These are phyloP conservation scores for Cruciata laevipes DNA, from an alignment of 257 asterid genomes.

Conservation along the genomic window DNA sequence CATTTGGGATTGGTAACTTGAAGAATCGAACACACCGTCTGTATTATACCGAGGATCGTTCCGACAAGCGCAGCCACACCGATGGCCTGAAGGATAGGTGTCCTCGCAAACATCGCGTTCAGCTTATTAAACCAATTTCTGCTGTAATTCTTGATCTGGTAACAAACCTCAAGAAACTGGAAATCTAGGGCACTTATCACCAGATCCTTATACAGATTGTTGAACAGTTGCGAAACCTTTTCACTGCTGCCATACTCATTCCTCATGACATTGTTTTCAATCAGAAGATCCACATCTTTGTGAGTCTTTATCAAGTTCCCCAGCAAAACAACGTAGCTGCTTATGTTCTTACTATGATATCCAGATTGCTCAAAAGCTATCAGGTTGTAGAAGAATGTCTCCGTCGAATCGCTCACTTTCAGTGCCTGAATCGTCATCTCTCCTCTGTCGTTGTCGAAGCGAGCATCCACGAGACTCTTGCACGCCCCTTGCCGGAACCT, in stretches of 20 bases:
- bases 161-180: slow-evolving; percentile 17
- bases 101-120: not conserved
- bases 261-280: slow-evolving; percentile 1
- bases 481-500: too few species aligned
- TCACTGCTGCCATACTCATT: slow-evolving; percentile 14
- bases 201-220: slow-evolving; percentile 17
- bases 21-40: not conserved
- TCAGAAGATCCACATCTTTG: slow-evolving; percentile 24
- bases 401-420: slow-evolving; percentile 18
- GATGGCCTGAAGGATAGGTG: not conserved
- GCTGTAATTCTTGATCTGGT: slow-evolving; percentile 19
- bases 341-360: slow-evolving; percentile 14
- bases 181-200: slow-evolving; percentile 11
- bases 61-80: not conserved
- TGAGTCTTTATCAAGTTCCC: slow-evolving; percentile 25
- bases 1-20: not conserved
- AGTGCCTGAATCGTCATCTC: slow-evolving; percentile 18
- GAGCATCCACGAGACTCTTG: slow-evolving; percentile 2
- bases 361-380: slow-evolving; percentile 12
- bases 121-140: slow-evolving; percentile 7
- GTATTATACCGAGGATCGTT: not conserved
- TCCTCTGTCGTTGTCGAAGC: slow-evolving; percentile 9
- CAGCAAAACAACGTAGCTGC: slow-evolving; percentile 28
- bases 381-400: slow-evolving; percentile 21
- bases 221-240: slow-evolving; percentile 24